Evolutionary conservation across 805 yeast species (phyloP), one percentile per base, ranked within the genome.

Genomic region (Metschnikowia gelsemii): DNA sequence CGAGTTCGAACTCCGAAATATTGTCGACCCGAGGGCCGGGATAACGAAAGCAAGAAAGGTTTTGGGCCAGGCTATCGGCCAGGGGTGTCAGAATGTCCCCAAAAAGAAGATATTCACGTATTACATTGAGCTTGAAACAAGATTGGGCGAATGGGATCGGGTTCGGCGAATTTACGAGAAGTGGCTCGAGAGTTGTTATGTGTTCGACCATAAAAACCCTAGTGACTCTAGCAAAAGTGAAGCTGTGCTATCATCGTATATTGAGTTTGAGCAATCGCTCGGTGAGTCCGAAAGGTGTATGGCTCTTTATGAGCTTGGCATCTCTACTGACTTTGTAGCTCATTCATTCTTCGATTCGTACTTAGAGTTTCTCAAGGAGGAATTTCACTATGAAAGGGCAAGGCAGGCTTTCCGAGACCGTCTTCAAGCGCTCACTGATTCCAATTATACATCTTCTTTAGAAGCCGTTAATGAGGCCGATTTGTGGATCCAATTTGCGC

Each of bases 61-160:
- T 2, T 61, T 87, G 19, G 96, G 96, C 0, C 68, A 73, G 36
- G 76, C 87, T 0, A 68, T 91, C 14, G 97, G 96, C 0, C 63
- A 71, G 33, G 47, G 61, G 5, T 47, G 54, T 24, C 34, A 32
- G 8, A 46, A 48, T 3, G 73, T 76, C 32, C 84, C 87, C 0
- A 82, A 80, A 54, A 66, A 63, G 1, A 78, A 77, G 38, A 61
- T 87, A 0, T 80, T 83, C 56, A 67, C 65, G 46, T 70, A 70
- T 45, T 93, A 93, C 61, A 82, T 91, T 34, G 68, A 64, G 1
- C 49, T 89, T 25, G 97, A 91, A 57, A 67, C 66, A 27, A 65
- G 70, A 39, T 59, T 90, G 33, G 85, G 84, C 26, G 93, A 89
- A 53, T 85, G 85, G 70, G 95, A 84, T 46, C 64, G 96, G 25